phyloP scores from a whole-genome alignment of 805 yeast species.

The Saccharomyces eubayanus region DNA sequence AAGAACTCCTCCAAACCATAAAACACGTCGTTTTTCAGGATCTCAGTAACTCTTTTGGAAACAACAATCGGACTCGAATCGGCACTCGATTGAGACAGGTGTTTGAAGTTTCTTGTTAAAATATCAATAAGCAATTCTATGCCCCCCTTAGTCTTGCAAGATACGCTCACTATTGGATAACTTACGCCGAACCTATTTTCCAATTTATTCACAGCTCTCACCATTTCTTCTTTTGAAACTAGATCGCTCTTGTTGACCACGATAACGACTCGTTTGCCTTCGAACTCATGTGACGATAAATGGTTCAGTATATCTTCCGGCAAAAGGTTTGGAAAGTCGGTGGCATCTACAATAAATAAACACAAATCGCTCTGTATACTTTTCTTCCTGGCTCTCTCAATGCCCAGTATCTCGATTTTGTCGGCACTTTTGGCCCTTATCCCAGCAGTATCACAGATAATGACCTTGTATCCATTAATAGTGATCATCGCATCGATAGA shows the following conservation, averaged over 20 bases:
- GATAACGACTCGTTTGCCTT: conserved; percentile 28
- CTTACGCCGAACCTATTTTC: conserved; percentile 10
- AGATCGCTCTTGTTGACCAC: conserved; percentile 59
- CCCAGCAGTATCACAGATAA: conserved; percentile 92
- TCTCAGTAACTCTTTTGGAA: conserved; percentile 68
- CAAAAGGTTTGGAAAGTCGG: conserved; percentile 4
- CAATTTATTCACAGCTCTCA: conserved; percentile 17
- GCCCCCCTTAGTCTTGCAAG: conserved; percentile 57
- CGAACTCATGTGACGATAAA: conserved; percentile 8
- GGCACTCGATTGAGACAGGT: conserved; percentile 39
- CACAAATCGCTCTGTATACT: conserved; percentile 60
- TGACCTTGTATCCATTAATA: conserved; percentile 73
- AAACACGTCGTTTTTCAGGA: conserved; percentile 66
- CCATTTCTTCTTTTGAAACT: conserved; percentile 13
- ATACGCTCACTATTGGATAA: conserved; percentile 35
- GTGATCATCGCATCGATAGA: conserved; percentile 73
- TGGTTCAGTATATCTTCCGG: conserved; percentile 32
- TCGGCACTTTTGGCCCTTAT: conserved; percentile 49
- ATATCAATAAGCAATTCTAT: conserved; percentile 37
- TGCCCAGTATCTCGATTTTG: conserved; percentile 69
- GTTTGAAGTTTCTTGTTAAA: conserved; percentile 41
- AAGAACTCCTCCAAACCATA: conserved; percentile 64
- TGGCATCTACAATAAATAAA: conserved; percentile 46
- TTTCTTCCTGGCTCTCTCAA: conserved; percentile 59
- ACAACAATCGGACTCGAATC: conserved; percentile 59